These are phyloP conservation scores for Parachaetomium inaequale DNA, from an alignment of 495 filamentous ascomycete genomes.

Conservation along the genomic window DNA sequence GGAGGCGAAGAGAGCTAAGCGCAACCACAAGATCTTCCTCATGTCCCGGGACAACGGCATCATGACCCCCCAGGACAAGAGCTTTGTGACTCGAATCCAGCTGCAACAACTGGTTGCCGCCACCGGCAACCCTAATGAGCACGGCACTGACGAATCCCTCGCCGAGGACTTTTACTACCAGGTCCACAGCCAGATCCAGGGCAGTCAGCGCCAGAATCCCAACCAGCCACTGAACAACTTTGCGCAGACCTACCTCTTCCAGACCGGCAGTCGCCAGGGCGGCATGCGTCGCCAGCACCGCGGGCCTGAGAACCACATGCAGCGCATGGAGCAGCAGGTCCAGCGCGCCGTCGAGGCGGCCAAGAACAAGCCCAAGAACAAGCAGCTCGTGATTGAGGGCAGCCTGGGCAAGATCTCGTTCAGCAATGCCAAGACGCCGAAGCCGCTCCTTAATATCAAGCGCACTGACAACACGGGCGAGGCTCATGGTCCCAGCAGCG, in stretches of 20 bases:
- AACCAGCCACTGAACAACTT: conserved; percentile 91
- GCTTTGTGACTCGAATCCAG: conserved; percentile 97
- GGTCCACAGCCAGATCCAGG: conserved; percentile 89
- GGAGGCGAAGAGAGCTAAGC: conserved; percentile 91
- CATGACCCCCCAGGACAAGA: conserved; percentile 99
- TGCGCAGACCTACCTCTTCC: conserved; percentile 95
- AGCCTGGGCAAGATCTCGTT: conserved; percentile 98
- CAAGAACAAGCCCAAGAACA: conserved; percentile 94
- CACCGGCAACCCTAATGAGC: conserved; percentile 78
- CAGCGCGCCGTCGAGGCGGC: conserved; percentile 95
- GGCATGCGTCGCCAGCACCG: conserved; percentile 66
- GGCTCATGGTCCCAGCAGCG: conserved; percentile 44
- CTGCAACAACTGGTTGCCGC: conserved; percentile 92
- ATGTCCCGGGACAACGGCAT: conserved; percentile 92
- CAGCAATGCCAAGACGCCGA: conserved; percentile 95
- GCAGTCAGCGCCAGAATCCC: conserved; percentile 78
- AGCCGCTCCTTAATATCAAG: conserved; percentile 92
- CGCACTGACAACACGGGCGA: conserved; percentile 68
- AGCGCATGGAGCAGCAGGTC: conserved; percentile 98
- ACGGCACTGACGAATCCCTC: conserved; percentile 72
- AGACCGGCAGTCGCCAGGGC: conserved; percentile 77
- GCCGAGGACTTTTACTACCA: conserved; percentile 98
- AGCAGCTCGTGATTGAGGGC: conserved; percentile 97
- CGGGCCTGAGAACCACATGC: conserved; percentile 91
- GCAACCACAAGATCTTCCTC: conserved; percentile 96